Conservation (phyloP, 352 stramenopile genomes). For the Phytophthora megakarya region DNA sequence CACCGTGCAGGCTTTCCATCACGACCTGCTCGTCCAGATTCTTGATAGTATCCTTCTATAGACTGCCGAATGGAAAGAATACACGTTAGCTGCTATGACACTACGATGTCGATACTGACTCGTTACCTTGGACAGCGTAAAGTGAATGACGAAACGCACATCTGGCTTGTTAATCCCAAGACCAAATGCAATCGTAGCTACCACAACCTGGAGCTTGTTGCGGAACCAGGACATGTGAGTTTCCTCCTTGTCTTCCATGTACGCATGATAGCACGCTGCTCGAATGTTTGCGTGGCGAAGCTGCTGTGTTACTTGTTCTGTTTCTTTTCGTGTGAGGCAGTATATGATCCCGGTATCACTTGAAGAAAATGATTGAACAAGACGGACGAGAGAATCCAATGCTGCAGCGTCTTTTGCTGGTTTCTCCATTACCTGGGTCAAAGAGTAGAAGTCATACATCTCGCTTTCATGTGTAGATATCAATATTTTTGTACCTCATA, state of each 20-base stretch:
- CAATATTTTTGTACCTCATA: slow-evolving; percentile 77
- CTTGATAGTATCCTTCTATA: slow-evolving; percentile 98
- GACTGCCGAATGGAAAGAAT: slow-evolving; percentile 50
- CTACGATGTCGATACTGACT: not conserved
- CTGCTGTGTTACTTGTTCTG: slow-evolving; percentile 82
- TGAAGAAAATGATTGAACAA: slow-evolving; percentile 70
- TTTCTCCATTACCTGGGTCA: slow-evolving; percentile 47
- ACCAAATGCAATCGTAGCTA: slow-evolving; percentile 94
- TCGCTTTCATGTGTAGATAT: not conserved
- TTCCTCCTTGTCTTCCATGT: slow-evolving; percentile 67
- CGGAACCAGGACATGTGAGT: slow-evolving; percentile 65
- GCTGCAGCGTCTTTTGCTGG: slow-evolving; percentile 51
- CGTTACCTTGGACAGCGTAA: slow-evolving; percentile 78
- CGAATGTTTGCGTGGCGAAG: slow-evolving; percentile 75
- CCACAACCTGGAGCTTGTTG: slow-evolving; percentile 83
- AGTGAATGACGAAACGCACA: slow-evolving; percentile 92
- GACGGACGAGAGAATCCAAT: slow-evolving; percentile 69
- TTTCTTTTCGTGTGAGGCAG: slow-evolving; percentile 92
- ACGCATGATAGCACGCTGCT: slow-evolving; percentile 91
- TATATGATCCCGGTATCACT: slow-evolving; percentile 91
- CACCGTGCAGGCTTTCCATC: slow-evolving; percentile 92
- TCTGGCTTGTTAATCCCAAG: slow-evolving; percentile 95
- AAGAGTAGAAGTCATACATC: not conserved
- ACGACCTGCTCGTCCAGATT: slow-evolving; percentile 94
- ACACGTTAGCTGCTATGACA: slow-evolving; percentile 4